A percentile compares a stretch with the other conserved stretches of the same genome.
phyloP scores from a whole-genome alignment of 164 flowering plant species.

The Macadamia integrifolia region DNA sequence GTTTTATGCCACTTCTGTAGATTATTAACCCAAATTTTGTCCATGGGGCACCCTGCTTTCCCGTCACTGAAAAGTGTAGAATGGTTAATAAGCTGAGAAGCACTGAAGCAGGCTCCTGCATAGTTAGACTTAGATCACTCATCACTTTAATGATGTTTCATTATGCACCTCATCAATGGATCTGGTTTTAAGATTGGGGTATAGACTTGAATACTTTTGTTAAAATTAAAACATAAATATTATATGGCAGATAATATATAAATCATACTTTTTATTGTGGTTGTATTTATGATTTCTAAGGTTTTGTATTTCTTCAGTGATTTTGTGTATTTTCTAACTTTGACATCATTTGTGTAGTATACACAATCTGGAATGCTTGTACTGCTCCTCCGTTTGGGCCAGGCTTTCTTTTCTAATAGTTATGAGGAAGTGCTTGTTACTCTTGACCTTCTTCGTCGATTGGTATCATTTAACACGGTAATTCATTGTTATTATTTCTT shows the following conservation, averaged over 20 bases:
- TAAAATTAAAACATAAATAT: background rate
- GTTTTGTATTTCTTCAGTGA: background rate
- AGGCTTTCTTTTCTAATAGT: conserved; percentile 30
- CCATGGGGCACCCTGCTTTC: background rate
- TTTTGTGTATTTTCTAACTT: conserved; percentile 14
- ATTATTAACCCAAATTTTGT: background rate
- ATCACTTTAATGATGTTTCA: background rate
- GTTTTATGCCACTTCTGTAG: too few relatives aligned
- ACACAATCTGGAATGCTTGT: conserved; percentile 64
- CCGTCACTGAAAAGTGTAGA: background rate
- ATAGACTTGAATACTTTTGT: background rate
- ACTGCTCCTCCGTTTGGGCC: conserved; percentile 67
- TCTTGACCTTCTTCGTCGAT: conserved; percentile 64
- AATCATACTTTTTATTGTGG: background rate
- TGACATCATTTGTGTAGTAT: conserved; percentile 37
- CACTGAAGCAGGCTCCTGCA: background rate
- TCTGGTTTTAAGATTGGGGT: background rate
- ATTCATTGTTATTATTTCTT: conserved; percentile 9
- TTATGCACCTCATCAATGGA: background rate
- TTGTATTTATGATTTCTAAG: background rate
- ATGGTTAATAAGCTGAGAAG: background rate
- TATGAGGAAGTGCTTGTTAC: conserved; percentile 46
- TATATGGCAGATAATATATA: background rate
- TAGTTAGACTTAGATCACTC: background rate
- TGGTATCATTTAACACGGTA: conserved; percentile 74